These are phyloP conservation scores for Gynostemma pentaphyllum DNA, from an alignment of 306 rosid genomes.

Conservation along the genomic window DNA sequence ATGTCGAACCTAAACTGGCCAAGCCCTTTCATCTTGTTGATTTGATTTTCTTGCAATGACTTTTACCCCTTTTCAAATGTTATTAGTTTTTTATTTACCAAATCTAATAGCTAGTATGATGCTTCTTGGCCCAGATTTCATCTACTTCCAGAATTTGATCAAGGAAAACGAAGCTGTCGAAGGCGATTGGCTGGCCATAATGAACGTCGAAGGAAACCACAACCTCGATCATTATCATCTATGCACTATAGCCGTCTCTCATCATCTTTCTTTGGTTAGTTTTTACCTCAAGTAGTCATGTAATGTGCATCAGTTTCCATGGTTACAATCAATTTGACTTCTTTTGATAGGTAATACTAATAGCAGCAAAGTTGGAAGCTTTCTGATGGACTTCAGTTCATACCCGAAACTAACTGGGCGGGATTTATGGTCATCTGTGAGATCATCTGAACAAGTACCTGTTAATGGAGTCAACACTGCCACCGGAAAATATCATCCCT, in stretches of 20 bases:
- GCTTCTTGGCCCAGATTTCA: slow-evolving; percentile 45
- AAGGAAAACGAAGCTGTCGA: slow-evolving; percentile 85
- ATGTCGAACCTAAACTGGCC: too few species aligned
- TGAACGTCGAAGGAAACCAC: slow-evolving; percentile 83
- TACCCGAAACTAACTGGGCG: slow-evolving; percentile 37
- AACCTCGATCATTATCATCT: slow-evolving; percentile 49
- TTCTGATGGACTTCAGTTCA: slow-evolving; percentile 59
- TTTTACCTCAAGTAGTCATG: background rate
- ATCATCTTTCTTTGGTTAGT: slow-evolving; percentile 43
- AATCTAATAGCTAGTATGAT: background rate
- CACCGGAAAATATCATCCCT: slow-evolving; percentile 22
- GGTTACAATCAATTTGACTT: background rate
- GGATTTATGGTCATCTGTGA: slow-evolving; percentile 33
- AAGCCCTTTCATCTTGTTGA: too few species aligned
- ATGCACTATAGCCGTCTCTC: slow-evolving; percentile 37
- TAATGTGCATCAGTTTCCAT: too few species aligned
- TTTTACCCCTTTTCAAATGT: background rate
- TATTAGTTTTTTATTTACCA: background rate
- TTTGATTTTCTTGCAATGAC: too few species aligned
- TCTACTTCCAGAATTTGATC: slow-evolving; percentile 79
- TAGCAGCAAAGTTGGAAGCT: slow-evolving; percentile 39
- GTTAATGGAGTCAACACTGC: slow-evolving; percentile 24
- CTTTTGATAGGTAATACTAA: slow-evolving; percentile 24
- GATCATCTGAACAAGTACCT: slow-evolving; percentile 31
- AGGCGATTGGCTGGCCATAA: slow-evolving; percentile 86